Percentiles rank a stretch among this genome's conserved stretches.
Evolutionary conservation across 176 grass and related monocot species (phyloP).

Genomic region (Leersia perrieri): DNA sequence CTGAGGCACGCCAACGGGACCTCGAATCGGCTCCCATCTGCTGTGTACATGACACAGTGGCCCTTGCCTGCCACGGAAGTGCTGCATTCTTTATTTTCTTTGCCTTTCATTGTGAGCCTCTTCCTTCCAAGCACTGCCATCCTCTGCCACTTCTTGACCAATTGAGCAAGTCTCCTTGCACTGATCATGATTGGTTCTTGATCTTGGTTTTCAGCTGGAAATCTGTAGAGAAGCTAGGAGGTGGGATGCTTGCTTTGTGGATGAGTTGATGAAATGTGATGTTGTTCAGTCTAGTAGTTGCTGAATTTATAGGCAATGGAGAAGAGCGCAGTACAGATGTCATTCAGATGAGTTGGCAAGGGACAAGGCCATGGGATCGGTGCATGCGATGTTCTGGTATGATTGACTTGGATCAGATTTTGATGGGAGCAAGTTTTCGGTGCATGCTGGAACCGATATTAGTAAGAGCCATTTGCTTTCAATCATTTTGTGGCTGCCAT

Average conservation of each 20-base stretch:
- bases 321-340: background rate
- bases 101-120: constrained; percentile 13
- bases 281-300: background rate
- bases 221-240: background rate
- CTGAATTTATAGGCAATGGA: background rate
- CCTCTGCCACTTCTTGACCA: constrained; percentile 38
- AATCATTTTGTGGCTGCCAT: background rate
- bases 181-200: background rate
- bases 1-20: constrained; percentile 42
- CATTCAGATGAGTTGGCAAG: background rate
- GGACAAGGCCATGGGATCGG: background rate
- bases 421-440: constrained; percentile 31
- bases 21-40: constrained; percentile 32
- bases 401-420: constrained; percentile 17
- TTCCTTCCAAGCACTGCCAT: constrained; percentile 39
- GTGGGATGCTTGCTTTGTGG: background rate
- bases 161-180: background rate
- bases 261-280: background rate
- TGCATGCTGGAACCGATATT: background rate
- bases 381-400: background rate
- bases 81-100: constrained; percentile 9
- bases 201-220: background rate
- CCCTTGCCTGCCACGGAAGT: constrained; percentile 26
- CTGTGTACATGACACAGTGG: constrained; percentile 42
- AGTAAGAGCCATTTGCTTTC: background rate